Evolutionary conservation across 1,139 yeast genomes (phyloP), one percentile per base, ranked within the genome.

Genomic region (Suhomyces taliae): DNA sequence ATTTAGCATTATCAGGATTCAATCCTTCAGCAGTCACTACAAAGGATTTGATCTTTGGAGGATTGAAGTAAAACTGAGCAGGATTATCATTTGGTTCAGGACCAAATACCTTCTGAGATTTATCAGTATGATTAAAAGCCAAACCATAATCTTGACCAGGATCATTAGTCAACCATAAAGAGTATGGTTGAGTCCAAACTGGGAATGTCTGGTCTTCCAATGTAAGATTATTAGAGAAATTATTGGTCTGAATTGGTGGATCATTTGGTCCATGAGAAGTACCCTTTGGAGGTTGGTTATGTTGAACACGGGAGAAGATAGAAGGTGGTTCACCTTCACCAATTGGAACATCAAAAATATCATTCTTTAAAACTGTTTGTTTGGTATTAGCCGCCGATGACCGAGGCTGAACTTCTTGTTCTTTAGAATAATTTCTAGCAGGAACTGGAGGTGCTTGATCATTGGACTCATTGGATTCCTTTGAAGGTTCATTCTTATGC

Each of bases 151-250:
- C 71, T 41, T 70, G 69, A 9, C 60, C 69, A 0, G 69, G 70
- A 39, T 73, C 78, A 45, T 67, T 70, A 7, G 74, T 58, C 6
- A 70, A 55, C 79, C 79, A 75, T 32, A 75, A 60, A 15, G 78
- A 74, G 52, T 75, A 74, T 2, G 80, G 80, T 33, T 69, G 69
- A 3, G 79, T 70, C 79, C 79, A 75, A 0, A 73, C 65, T 2
- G 80, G 79, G 53, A 64, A 71, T 0, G 75, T 70, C 55, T 75
- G 80, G 55, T 74, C 77, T 8, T 65, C 78, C 51, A 74, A 62
- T 1, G 75, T 60, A 49, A 75, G 57, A 49, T 75, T 75, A 50
- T 73, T 73, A 54, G 64, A 75, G 53, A 75, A 74, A 53, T 73
- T 74, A 50, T 75, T 75, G 27, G 80, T 75, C 47, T 75, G 79